These are phyloP conservation scores for Clonostachys rosea DNA, from an alignment of 2,329 filamentous ascomycete genomes.

Conservation along the genomic window DNA sequence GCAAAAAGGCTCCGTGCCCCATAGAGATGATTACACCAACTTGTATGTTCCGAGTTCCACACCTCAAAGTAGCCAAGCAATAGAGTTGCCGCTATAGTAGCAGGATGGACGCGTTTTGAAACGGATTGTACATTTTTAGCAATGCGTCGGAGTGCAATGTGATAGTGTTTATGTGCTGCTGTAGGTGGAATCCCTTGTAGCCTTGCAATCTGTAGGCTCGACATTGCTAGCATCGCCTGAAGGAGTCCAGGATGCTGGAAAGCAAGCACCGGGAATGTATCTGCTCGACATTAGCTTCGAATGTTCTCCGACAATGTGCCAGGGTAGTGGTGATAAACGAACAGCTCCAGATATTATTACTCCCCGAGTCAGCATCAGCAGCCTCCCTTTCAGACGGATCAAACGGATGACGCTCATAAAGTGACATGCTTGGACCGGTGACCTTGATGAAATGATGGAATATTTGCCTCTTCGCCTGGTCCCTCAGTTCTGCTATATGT, in stretches of 20 bases:
- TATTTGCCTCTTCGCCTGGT: constrained; percentile 73
- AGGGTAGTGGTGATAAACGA: constrained; percentile 16
- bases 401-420: constrained; percentile 78
- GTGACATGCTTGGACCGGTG: constrained; percentile 78
- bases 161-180: constrained; percentile 87
- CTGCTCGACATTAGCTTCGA: constrained; percentile 21
- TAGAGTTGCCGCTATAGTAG: constrained; percentile 83
- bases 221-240: constrained; percentile 84
- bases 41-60: constrained; percentile 88
- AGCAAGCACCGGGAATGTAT: constrained; percentile 79
- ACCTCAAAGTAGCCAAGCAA: constrained; percentile 91
- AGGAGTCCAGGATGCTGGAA: constrained; percentile 82
- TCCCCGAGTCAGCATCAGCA: constrained; percentile 54
- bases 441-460: constrained; percentile 92
- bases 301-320: not conserved
- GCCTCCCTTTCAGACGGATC: constrained; percentile 59
- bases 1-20: constrained; percentile 78
- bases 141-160: constrained; percentile 74
- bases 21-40: constrained; percentile 90
- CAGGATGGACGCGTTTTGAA: constrained; percentile 65
- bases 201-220: constrained; percentile 83
- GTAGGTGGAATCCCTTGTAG: constrained; percentile 70
- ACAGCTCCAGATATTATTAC: constrained; percentile 63
- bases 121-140: constrained; percentile 69
- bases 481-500: constrained; percentile 68